Conservation (phyloP, 495 filamentous ascomycete genomes). For the Rhizodiscina lignyota region DNA sequence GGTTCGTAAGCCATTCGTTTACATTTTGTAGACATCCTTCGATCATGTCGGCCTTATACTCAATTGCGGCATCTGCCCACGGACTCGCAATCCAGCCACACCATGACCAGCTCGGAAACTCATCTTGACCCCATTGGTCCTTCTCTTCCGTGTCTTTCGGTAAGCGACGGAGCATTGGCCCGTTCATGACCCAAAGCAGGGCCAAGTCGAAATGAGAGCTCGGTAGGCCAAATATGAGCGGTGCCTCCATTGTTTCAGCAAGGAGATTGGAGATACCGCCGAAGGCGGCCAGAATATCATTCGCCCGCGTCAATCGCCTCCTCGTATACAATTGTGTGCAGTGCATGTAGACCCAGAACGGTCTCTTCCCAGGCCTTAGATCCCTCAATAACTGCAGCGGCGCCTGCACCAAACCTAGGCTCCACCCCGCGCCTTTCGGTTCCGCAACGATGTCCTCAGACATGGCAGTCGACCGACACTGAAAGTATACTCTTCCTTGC, state of each 20-base stretch:
- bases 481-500: not conserved
- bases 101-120: not conserved
- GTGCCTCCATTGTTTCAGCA: not conserved
- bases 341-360: no score
- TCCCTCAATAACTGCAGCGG: not conserved
- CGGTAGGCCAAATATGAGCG: not conserved
- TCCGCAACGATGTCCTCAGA: not conserved
- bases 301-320: no score
- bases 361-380: not conserved
- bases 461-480: not conserved
- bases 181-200: not conserved
- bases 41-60: slow-evolving; percentile 12
- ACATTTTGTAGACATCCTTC: slow-evolving; percentile 13
- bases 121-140: no score
- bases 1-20: slow-evolving; percentile 18
- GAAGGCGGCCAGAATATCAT: not conserved
- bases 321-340: no score
- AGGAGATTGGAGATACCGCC: not conserved
- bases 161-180: no score
- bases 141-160: no score
- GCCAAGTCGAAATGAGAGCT: not conserved
- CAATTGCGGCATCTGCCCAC: slow-evolving; percentile 5
- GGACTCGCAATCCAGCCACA: not conserved
- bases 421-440: not conserved
- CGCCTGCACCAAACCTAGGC: not conserved